Base-by-base conservation (phyloP, 2,329 filamentous ascomycete genomes). In the Byssochlamys sp. region DNA sequence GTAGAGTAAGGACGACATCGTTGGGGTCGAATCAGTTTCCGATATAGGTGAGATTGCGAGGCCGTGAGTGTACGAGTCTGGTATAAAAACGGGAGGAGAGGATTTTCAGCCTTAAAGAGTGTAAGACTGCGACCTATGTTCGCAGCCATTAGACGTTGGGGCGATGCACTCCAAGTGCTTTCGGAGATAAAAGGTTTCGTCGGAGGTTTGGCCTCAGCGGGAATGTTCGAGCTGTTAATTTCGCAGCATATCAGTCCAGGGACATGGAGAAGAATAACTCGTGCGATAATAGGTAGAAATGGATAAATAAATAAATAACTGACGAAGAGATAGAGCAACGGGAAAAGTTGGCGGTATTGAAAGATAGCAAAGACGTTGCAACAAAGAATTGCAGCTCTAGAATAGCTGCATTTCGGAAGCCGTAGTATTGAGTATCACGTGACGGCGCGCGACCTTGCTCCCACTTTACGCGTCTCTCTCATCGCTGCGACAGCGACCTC, bases 51-150 rank as follows among this genome's bases (percentile, higher is more conserved):
- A 11, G 54, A 59, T 52, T 57, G 52, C 28, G 65, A 57, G 12
- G 59, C 56, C 3, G 60, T 59, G 31, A 87, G 79, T 0, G 87
- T 89, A 59, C 80, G 77, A 4, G 88, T 90, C 62, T 88, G 85
- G 67, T 90, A 90, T 5, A 91, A 78, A 58, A 90, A 90, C 0
- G 86, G 84, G 3, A 85, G 73, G 12, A 84, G 71, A 5, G 81
- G 65, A 35, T 60, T 63, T 11, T 62, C 61, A 54, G 59, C 59
- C 56, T 59, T 56, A 57, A 68, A 60, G 59, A 63, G 58, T 45
- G 69, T 62, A 64, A 72, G 64, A 61, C 67, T 54, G 64, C 65
- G 65, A 63, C 66, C 68, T 65, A 70, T 62, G 67, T 58, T 60
- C 55, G 58, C 53, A 56, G 67, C 66, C 71, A 73, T 73, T 57